Percentiles rank a stretch among this genome's conserved stretches.
Conservation (phyloP, 2,329 filamentous ascomycete genomes). For the Alternaria sp. region DNA sequence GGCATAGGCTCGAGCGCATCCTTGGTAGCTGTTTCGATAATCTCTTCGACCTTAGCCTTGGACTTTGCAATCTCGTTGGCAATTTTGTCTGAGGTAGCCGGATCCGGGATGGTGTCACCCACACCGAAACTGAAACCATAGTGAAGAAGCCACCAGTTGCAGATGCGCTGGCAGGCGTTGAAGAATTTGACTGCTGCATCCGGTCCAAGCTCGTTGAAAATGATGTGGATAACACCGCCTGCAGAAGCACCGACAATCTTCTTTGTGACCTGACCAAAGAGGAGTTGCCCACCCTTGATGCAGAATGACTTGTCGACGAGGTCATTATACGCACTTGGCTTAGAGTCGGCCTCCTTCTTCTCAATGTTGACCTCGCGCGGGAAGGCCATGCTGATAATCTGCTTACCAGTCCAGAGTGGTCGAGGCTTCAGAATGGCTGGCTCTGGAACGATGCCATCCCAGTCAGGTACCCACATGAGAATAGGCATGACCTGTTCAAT, state of each 20-base stretch:
- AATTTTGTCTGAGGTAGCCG: conserved; percentile 82
- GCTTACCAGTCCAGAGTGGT: conserved; percentile 97
- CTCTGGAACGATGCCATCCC: conserved; percentile 93
- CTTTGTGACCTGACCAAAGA: conserved; percentile 92
- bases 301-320: conserved; percentile 79
- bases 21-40: conserved; percentile 80
- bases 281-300: conserved; percentile 85
- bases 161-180: conserved; percentile 91
- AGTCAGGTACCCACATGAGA: conserved; percentile 96
- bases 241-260: conserved; percentile 90
- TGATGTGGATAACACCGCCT: conserved; percentile 92
- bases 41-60: conserved; percentile 79
- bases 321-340: conserved; percentile 64
- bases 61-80: conserved; percentile 81
- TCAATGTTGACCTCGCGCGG: conserved; percentile 81
- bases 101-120: conserved; percentile 95
- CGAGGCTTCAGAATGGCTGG: conserved; percentile 94
- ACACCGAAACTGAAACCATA: conserved; percentile 98
- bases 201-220: conserved; percentile 92
- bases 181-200: conserved; percentile 92
- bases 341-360: conserved; percentile 67
- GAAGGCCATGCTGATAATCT: conserved; percentile 93
- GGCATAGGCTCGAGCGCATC: conserved; percentile 92
- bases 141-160: conserved; percentile 97
- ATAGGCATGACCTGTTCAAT: conserved; percentile 96